Evolutionary conservation across 352 stramenopile genomes (phyloP).

Genomic region (Phytophthora vignae): DNA sequence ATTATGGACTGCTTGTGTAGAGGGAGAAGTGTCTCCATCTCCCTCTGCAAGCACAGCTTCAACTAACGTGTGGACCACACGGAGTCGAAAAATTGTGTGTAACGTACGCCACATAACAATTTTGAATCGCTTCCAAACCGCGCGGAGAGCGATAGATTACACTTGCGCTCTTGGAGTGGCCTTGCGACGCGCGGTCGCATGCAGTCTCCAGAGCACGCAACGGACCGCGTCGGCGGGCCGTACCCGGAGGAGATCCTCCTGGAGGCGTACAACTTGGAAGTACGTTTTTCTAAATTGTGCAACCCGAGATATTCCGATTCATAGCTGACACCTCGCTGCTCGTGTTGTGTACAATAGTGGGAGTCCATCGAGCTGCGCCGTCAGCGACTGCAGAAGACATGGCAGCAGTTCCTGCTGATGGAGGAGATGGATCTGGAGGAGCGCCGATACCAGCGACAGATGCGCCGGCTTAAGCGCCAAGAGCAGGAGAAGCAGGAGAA

Average conservation of each 20-base stretch:
- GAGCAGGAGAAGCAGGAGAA: conserved; percentile 27
- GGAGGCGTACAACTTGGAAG: conserved; percentile 70
- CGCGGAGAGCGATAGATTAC: conserved; percentile 5
- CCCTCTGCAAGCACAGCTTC: conserved; percentile 53
- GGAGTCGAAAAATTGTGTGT: conserved; percentile 7
- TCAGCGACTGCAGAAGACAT: conserved; percentile 67
- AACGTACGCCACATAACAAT: conserved; percentile 10
- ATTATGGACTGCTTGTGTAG: conserved; percentile 21
- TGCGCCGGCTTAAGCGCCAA: conserved; percentile 33
- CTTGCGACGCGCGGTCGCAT: conserved; percentile 22
- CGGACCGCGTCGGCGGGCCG: conserved; percentile 11
- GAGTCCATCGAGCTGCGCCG: conserved; percentile 63
- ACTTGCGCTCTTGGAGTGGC: conserved; percentile 1
- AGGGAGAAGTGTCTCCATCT: conserved; percentile 37
- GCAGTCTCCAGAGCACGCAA: conserved; percentile 31
- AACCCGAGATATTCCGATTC: not conserved
- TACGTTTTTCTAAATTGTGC: conserved; percentile 19
- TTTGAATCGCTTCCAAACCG: conserved; percentile 16
- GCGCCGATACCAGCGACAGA: conserved; percentile 37
- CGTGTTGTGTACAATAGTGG: conserved; percentile 48
- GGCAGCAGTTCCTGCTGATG: conserved; percentile 55
- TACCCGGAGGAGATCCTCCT: conserved; percentile 66
- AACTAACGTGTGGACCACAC: conserved; percentile 26
- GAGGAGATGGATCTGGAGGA: conserved; percentile 68
- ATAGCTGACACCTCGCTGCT: conserved; percentile 5